Evolutionary conservation across 1,139 yeast genomes (phyloP), one percentile per base, ranked within the genome.

Genomic region (Taiozyma sp.): DNA sequence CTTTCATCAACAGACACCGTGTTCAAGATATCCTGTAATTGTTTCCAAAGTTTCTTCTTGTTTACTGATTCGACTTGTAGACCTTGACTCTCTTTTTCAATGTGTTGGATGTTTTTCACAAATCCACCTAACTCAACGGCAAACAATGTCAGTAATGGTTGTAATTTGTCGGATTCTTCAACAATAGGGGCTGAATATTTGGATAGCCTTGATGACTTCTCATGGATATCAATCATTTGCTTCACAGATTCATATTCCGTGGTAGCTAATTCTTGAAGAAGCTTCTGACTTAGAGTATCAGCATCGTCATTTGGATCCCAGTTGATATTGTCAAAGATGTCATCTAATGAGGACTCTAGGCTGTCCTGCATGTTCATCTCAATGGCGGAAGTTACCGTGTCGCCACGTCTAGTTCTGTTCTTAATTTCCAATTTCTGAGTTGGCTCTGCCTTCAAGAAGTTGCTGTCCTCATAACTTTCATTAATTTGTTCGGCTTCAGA

Each of bases 61-160:
- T 92, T 92, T 41, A 89, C 84, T 6, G 93, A 82, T 60, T 84
- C 86, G 4, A 91, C 87, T 68, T 92, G 97, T 36, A 91, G 70
- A 48, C 97, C 97, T 60, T 84, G 83, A 2, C 91, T 84, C 62
- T 87, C 88, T 44, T 76, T 74, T 64, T 91, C 97, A 48, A 91
- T 84, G 50, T 78, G 79, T 46, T 79, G 77, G 48, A 91, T 81
- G 54, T 87, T 93, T 8, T 81, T 81, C 4, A 84, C 78, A 48
- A 89, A 76, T 7, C 82, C 76, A 19, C 83, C 76, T 48, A 84
- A 67, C 58, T 83, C 80, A 65, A 84, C 81, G 13, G 82, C 74
- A 58, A 81, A 82, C 39, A 79, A 70, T 3, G 83, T 78, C 51
- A 84, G 65, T 24, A 76, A 65, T 1, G 83, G 80, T 49, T 75